These are phyloP conservation scores for Rhodosporidiobolus sp. DNA, from an alignment of 768 basidiomycete genomes.

Conservation along the genomic window DNA sequence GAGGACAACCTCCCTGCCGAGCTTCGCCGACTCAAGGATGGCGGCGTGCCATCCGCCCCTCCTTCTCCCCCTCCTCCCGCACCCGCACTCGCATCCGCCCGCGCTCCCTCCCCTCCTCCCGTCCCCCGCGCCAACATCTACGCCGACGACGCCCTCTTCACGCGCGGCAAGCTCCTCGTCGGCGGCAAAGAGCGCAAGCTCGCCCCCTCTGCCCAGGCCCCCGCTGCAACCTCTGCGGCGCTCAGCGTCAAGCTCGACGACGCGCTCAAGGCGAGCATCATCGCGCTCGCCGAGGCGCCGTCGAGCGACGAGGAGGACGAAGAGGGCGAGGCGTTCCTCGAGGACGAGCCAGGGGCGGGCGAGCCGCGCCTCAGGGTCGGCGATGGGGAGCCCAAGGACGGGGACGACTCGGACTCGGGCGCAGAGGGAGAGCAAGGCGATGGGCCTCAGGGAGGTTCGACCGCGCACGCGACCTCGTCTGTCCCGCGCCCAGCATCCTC, in stretches of 20 bases:
- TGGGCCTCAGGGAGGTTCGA: constrained; percentile 43
- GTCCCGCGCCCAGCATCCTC: constrained; percentile 1
- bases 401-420: constrained; percentile 50
- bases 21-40: background rate
- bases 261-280: constrained; percentile 76
- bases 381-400: constrained; percentile 18
- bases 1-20: constrained; percentile 60
- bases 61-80: constrained; percentile 34
- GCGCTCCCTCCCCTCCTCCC: constrained; percentile 38
- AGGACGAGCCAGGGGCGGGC: background rate
- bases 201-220: background rate
- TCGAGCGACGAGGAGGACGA: constrained; percentile 43
- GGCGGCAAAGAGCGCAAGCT: constrained; percentile 1
- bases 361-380: background rate
- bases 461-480: constrained; percentile 50
- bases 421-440: constrained; percentile 52
- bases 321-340: constrained; percentile 50
- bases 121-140: constrained; percentile 65
- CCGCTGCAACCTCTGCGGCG: too few relatives aligned
- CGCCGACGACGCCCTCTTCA: constrained; percentile 68
- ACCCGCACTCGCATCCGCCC: constrained; percentile 30
- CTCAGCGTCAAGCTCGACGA: constrained; percentile 46
- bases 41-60: background rate
- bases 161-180: constrained; percentile 6
- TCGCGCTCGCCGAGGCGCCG: constrained; percentile 68